These are phyloP conservation scores for Rhodotorula mucilaginosa DNA, from an alignment of 1,284 basidiomycete genomes.

Conservation along the genomic window DNA sequence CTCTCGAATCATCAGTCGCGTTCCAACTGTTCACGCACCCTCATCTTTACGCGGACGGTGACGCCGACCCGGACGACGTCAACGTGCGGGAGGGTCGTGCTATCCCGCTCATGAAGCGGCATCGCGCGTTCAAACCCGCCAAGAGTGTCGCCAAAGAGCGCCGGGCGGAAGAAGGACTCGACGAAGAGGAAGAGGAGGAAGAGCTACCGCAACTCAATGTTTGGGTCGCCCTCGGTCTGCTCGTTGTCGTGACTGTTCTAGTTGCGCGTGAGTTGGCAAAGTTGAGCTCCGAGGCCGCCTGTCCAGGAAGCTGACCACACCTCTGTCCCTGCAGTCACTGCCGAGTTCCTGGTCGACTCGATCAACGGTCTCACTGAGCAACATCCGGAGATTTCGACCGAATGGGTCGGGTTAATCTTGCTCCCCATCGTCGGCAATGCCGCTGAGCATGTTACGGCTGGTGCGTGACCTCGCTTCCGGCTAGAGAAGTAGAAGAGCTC, in stretches of 20 bases:
- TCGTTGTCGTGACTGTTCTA: constrained; percentile 61
- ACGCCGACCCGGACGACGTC: constrained; percentile 48
- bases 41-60: constrained; percentile 63
- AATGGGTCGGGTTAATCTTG: constrained; percentile 48
- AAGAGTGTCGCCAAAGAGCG: constrained; percentile 29
- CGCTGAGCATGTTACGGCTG: constrained; percentile 22
- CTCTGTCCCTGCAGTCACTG: constrained; percentile 53
- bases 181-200: constrained; percentile 52
- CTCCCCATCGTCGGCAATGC: constrained; percentile 48
- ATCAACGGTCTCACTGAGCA: constrained; percentile 51
- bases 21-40: constrained; percentile 87
- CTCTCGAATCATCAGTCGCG: constrained; percentile 53
- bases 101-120: constrained; percentile 40
- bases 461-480: not conserved
- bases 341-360: constrained; percentile 46
- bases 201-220: constrained; percentile 59
- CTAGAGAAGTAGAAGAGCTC: not conserved
- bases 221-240: constrained; percentile 57
- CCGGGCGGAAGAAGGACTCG: constrained; percentile 20
- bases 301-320: not conserved
- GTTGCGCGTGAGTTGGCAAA: not conserved
- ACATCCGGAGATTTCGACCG: constrained; percentile 54
- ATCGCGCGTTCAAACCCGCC: constrained; percentile 37
- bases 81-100: constrained; percentile 27
- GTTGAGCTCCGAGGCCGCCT: not conserved